Evolutionary conservation across 805 yeast genomes (phyloP), one percentile per base, ranked within the genome.

Genomic region (Candida stauntonica): DNA sequence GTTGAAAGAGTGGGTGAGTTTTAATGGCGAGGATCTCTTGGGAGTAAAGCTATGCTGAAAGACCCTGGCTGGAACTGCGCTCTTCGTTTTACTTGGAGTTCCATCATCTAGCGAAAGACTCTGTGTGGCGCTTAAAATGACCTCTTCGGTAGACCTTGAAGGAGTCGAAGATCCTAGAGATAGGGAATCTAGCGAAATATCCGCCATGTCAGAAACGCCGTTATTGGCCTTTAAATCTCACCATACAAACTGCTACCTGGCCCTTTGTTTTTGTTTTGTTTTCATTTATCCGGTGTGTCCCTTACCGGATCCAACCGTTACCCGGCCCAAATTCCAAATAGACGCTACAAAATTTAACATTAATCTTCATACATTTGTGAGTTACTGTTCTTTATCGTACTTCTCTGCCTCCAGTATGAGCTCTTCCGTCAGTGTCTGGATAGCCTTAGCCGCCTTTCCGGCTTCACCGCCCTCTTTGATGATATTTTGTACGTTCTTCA

Each of bases 401-500:
- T 35, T 34, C 9, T 30, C 19, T 6, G 21, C 33, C 34, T 38
- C 45, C 7, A 5, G 13, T 13, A 37, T 19, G 15, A 46, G 33
- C 26, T 41, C 44, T 17, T 42, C 47, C 1, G 42, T 31, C 14
- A 54, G 15, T 3, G 31, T 29, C 21, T 50, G 39, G n/a, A 54
- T 26, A 3, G 44, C 31, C 17, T 62, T 64, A 7, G 75, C 70
- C 12, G 57, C 71, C 44, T 78, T 71, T 3, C 88, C 88, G 15
- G 72, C 63, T 33, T 79, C 86, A 1, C 89, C 89, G 11, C 87
- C 94, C 47, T 84, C 93, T 50, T 76, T 77, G 8, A 77, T 58
- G 23, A 76, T 51, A 28, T 64, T 64, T 1, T 61, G 64, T 17
- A 81, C 63, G 26, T 85, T 81, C 33, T 63, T 68, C 16, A 51